These are phyloP conservation scores for Quercus rubra DNA, from an alignment of 306 rosid species.

Conservation along the genomic window DNA sequence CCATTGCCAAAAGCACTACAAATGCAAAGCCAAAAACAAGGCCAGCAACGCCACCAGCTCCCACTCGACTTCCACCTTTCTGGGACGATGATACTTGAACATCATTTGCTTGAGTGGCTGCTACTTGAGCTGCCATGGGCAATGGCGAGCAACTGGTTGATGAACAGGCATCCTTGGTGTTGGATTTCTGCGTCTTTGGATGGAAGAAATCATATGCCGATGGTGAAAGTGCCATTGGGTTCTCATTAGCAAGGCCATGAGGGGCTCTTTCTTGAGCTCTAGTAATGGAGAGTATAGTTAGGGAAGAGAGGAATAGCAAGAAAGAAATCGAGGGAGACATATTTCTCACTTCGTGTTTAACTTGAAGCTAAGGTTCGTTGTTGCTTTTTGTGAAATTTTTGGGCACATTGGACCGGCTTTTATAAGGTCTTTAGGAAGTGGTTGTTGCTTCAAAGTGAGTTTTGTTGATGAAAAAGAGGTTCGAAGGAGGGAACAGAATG, in stretches of 20 bases:
- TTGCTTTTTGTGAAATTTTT: constrained; percentile 28
- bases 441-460: constrained; percentile 62
- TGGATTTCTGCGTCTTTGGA: constrained; percentile 47
- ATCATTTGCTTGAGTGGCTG: constrained; percentile 50
- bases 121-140: constrained; percentile 69
- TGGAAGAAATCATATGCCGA: constrained; percentile 82
- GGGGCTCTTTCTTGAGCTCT: constrained; percentile 79
- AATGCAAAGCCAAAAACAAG: constrained; percentile 59
- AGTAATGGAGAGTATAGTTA: constrained; percentile 40
- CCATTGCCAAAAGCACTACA: constrained; percentile 58
- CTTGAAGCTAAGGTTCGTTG: constrained; percentile 15
- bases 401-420: constrained; percentile 36
- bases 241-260: constrained; percentile 65
- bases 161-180: constrained; percentile 43
- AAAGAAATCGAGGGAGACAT: constrained; percentile 37
- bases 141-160: constrained; percentile 67
- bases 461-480: constrained; percentile 40
- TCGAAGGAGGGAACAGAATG: constrained; percentile 53
- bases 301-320: constrained; percentile 39
- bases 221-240: constrained; percentile 63
- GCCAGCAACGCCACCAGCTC: constrained; percentile 55
- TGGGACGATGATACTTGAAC: constrained; percentile 31
- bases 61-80: constrained; percentile 22
- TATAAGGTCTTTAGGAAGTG: constrained; percentile 50
- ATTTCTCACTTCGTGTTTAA: constrained; percentile 19